A percentile compares a stretch with the other conserved stretches of the same genome.
Conservation (phyloP, 2,329 filamentous ascomycete genomes). For the Ceratocystis lukuohia region DNA sequence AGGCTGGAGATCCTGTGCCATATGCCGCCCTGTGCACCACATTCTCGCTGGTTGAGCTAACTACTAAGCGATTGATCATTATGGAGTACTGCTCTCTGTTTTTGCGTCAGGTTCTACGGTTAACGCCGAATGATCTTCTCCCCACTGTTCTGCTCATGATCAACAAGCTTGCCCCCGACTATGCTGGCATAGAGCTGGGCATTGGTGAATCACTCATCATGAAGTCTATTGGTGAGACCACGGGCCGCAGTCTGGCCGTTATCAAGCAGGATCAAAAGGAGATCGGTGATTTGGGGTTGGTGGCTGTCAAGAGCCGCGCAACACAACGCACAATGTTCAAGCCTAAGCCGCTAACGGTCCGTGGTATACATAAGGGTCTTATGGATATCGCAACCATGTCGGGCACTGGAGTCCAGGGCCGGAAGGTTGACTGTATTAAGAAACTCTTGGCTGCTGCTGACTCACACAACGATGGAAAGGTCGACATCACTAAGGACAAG, state of each 20-base stretch:
- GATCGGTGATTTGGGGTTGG: constrained; percentile 86
- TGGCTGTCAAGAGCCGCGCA: constrained; percentile 87
- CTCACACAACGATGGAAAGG: constrained; percentile 55
- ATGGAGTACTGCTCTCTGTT: constrained; percentile 81
- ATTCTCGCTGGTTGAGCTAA: constrained; percentile 90
- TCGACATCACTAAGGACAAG: constrained; percentile 85
- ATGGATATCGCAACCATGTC: constrained; percentile 78
- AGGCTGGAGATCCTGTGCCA: constrained; percentile 72
- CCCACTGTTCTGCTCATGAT: constrained; percentile 90
- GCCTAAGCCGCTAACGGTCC: constrained; percentile 77
- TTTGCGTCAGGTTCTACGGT: constrained; percentile 79
- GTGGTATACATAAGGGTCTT: constrained; percentile 73
- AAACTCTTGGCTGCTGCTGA: constrained; percentile 89
- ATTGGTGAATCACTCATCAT: constrained; percentile 97
- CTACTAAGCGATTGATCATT: constrained; percentile 79
- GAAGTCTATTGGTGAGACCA: constrained; percentile 94
- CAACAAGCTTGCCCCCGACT: constrained; percentile 94
- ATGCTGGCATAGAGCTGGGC: constrained; percentile 90
- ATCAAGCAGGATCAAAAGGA: constrained; percentile 95
- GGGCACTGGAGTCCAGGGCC: constrained; percentile 75
- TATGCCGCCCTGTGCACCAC: constrained; percentile 91
- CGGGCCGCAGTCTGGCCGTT: constrained; percentile 70
- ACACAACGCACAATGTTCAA: constrained; percentile 99
- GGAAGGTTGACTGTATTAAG: constrained; percentile 91
- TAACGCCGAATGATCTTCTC: constrained; percentile 78